These are phyloP conservation scores for Discostella stelligeroides DNA, from an alignment of 108 stramenopile genomes.

Conservation along the genomic window DNA sequence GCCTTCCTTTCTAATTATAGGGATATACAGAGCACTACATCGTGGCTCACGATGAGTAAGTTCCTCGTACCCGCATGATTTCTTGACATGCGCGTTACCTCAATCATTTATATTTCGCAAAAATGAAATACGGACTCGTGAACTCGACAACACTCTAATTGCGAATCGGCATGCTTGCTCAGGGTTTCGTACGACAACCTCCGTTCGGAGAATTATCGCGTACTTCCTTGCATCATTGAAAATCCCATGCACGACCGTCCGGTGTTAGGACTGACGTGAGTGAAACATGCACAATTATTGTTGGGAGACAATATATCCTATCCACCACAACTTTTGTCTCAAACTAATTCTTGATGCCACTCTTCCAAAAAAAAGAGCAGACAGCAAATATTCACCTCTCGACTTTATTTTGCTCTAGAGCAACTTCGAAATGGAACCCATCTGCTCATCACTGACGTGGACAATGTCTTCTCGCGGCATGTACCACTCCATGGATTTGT, in stretches of 20 bases:
- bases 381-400: constrained; percentile 8
- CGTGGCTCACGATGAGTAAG: constrained; percentile 23
- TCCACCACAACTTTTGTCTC: too few species aligned
- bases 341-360: too few species aligned
- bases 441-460: constrained; percentile 58
- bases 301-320: too few species aligned
- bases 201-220: constrained; percentile 4
- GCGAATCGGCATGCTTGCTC: not conserved
- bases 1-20: not conserved
- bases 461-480: constrained; percentile 56
- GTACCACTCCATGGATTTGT: constrained; percentile 35
- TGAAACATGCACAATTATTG: not conserved
- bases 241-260: not conserved
- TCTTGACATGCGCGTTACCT: not conserved
- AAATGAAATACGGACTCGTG: too few species aligned
- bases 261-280: constrained; percentile 7
- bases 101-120: too few species aligned
- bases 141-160: not conserved
- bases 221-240: constrained; percentile 22
- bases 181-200: constrained; percentile 9
- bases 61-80: not conserved
- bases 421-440: constrained; percentile 40
- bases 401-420: constrained; percentile 36
- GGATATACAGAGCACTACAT: constrained; percentile 29
- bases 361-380: too few species aligned